A percentile compares a stretch with the other conserved stretches of the same genome.
Evolutionary conservation across 192 early-diverging fungal genomes (phyloP).

Genomic region (Mortierella alpina): DNA sequence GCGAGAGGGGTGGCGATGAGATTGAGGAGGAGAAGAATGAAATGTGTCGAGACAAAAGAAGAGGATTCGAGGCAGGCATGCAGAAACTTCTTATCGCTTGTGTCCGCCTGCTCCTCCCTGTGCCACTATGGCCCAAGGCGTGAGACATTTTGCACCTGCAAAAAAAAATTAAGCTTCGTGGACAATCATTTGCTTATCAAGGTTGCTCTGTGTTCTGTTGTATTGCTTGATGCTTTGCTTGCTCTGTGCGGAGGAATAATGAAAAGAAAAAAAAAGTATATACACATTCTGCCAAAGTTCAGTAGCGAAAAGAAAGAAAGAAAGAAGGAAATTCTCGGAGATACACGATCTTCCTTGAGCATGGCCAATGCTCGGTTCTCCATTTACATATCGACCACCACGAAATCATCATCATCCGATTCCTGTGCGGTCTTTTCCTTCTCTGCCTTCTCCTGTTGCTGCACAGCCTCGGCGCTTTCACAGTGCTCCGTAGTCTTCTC

Average conservation of each 20-base stretch:
- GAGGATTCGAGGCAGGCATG: too few species aligned
- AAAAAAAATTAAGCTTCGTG: too few species aligned
- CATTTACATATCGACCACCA: constrained; percentile 40
- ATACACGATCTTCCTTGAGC: not conserved
- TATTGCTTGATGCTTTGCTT: too few species aligned
- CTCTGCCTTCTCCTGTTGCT: not conserved
- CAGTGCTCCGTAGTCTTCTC: not conserved
- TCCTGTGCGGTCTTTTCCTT: constrained; percentile 1
- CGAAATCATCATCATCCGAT: constrained; percentile 40
- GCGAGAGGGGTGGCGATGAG: not conserved
- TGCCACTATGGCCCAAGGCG: too few species aligned
- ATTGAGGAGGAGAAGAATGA: not conserved
- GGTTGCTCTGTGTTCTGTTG: too few species aligned
- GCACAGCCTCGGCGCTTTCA: not conserved
- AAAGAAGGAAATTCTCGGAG: not conserved
- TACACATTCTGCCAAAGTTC: too few species aligned
- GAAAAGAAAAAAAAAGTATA: not conserved
- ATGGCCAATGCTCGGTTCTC: not conserved
- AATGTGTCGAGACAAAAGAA: not conserved
- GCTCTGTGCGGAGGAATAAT: not conserved
- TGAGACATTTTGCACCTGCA: too few species aligned
- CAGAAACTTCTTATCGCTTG: too few species aligned
- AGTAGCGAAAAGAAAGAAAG: not conserved
- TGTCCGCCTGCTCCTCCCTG: too few species aligned
- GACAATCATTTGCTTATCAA: too few species aligned